These are phyloP conservation scores for Alternaria tenuissima DNA, from an alignment of 2,329 filamentous ascomycete species.

Conservation along the genomic window DNA sequence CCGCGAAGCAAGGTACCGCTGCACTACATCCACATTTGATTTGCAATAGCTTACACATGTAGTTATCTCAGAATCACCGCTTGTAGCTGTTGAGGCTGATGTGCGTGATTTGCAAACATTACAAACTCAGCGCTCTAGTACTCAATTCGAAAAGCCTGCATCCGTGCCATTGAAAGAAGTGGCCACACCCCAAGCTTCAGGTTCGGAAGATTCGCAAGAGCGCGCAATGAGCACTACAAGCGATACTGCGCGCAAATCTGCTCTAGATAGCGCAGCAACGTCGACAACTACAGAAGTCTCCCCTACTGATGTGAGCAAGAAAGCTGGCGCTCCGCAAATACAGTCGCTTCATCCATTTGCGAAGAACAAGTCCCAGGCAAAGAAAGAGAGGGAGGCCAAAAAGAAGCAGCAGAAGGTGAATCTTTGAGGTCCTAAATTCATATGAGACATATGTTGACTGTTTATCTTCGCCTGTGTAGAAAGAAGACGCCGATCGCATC, in stretches of 20 bases:
- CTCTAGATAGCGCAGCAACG: not conserved
- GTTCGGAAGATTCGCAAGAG: not conserved
- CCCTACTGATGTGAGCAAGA: slow-evolving; percentile 22
- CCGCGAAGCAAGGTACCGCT: slow-evolving; percentile 12
- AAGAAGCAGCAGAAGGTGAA: slow-evolving; percentile 44
- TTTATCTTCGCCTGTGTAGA: slow-evolving; percentile 8
- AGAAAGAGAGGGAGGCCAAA: slow-evolving; percentile 47
- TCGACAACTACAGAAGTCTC: not conserved
- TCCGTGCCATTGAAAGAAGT: not conserved
- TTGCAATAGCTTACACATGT: not conserved
- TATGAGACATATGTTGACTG: not conserved
- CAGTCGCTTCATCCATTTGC: slow-evolving; percentile 43
- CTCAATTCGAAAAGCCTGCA: not conserved
- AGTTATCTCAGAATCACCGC: not conserved
- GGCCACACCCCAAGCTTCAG: not conserved
- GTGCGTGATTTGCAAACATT: not conserved
- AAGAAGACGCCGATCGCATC: slow-evolving; percentile 24
- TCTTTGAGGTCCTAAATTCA: not conserved
- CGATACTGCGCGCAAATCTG: not conserved
- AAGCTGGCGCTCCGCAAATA: slow-evolving; percentile 35
- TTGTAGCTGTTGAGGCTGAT: not conserved
- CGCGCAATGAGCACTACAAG: not conserved
- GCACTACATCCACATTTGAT: not conserved
- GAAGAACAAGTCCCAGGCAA: slow-evolving; percentile 38
- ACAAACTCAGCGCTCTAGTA: not conserved